Conservation (phyloP, 305 asterid genomes). For the Fraxinus dipetala region DNA sequence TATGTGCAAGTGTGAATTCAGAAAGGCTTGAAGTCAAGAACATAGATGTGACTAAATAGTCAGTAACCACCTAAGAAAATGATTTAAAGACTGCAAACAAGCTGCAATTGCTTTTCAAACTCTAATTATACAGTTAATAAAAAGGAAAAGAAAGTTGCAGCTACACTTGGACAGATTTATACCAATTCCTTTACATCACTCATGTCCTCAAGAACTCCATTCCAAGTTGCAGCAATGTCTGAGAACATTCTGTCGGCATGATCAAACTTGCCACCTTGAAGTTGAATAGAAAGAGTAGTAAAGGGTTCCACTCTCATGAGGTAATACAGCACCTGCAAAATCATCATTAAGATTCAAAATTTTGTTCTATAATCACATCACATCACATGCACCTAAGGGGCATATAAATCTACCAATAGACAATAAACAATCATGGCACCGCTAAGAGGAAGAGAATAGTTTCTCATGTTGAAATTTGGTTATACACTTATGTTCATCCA, state of each 20-base stretch:
- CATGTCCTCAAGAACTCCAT: slow-evolving; percentile 98
- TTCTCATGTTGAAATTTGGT: slow-evolving; percentile 10
- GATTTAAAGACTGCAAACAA: slow-evolving; percentile 12
- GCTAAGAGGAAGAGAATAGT: slow-evolving; percentile 16
- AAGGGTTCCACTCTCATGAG: slow-evolving; percentile 93
- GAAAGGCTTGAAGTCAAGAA: slow-evolving; percentile 21
- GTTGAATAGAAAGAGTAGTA: slow-evolving; percentile 93
- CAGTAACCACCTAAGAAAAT: slow-evolving; percentile 5
- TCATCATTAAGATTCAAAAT: slow-evolving; percentile 6
- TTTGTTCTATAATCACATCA: slow-evolving; percentile 19
- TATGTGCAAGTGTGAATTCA: slow-evolving; percentile 8
- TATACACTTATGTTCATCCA: slow-evolving; percentile 7
- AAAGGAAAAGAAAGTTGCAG: slow-evolving; percentile 5
- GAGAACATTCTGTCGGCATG: slow-evolving; percentile 99
- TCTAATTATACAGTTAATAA: neutral
- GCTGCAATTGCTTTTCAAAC: slow-evolving; percentile 11
- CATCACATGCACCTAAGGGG: slow-evolving; percentile 13
- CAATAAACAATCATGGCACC: neutral
- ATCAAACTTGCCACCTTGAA: slow-evolving; percentile 98
- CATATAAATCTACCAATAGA: slow-evolving; percentile 4
- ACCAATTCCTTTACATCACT: slow-evolving; percentile 98
- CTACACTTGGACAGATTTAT: slow-evolving; percentile 24
- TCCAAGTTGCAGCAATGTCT: slow-evolving; percentile 92
- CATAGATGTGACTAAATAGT: slow-evolving; percentile 2
- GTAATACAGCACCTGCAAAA: slow-evolving; percentile 82